Evolutionary conservation across 257 asterid genomes (phyloP), one percentile per base, ranked within the genome.

Genomic region (Solanum virginianum): DNA sequence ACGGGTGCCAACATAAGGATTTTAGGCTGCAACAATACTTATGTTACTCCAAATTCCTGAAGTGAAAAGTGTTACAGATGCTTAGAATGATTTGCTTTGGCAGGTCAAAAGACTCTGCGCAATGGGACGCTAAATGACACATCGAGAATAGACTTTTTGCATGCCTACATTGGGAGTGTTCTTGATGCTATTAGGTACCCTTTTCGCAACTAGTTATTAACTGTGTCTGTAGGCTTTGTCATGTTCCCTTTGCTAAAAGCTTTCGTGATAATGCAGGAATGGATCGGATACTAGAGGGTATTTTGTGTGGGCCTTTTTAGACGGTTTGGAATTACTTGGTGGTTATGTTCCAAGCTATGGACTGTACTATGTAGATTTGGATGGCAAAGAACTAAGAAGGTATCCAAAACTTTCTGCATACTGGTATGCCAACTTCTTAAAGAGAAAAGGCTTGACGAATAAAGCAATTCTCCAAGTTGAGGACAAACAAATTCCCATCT

Each of bases 281-380:
- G 97, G 95, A 59, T 87, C 94, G 8, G 84, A 91, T 87, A 79
- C 84, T 7, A 86, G 84, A 85, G 96, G 95, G n/a, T 93, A 92
- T 87, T 88, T 91, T n/a, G 68, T 7, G 3, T 93, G 97, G 97
- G 49, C 90, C 20, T 91, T 93, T 89, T 85, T 92, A 55, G 97
- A 93, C 43, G 90, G 93, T 57, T 84, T 92, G 22, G 96, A 93
- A 88, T 9, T 93, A 60, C 54, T 93, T 83, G 80, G 22, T 45
- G 92, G 92, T 9, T 92, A 86, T 82, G 36, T 15, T 11, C 4
- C 62, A 11, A 84, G 89, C 10, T 93, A 49, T 22, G 95, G 95
- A 1, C 41, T 91, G 63, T 92, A 84, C 89, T 91, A 90, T 47
- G 97, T 93, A 0, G 95, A 93, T 90, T 87, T 92, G 85, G 90